Evolutionary conservation across 2,329 filamentous ascomycete genomes (phyloP), one percentile per base, ranked within the genome.

Genomic region (Acephala macrosclerotiorum): DNA sequence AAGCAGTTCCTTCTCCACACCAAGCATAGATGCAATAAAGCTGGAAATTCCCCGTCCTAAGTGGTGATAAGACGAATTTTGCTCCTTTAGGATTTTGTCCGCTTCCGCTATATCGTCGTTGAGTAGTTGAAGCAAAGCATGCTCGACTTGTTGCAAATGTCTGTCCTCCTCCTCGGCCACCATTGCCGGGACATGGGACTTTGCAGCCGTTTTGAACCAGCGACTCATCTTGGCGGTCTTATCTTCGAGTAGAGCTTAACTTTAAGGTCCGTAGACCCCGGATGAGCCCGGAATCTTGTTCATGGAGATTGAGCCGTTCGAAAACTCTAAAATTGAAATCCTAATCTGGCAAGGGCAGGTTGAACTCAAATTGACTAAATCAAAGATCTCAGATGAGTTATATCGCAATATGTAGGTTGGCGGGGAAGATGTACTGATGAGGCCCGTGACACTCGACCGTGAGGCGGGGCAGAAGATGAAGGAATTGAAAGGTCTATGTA

Each of bases 1-100:
- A 91, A 98, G 96, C 70, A 96, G 85, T 3, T 96, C 89, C 78
- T 96, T 94, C 79, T 98, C 96, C 73, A 97, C 96, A 1, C 94
- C 94, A 1, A 98, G 81, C 2, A 96, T 90, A 20, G 94, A 94
- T 72, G 89, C 86, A 79, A 98, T 89, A 77, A 98, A 98, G 53
- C 88, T 88, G 22, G 94, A 89, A 38, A 97, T 89, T 60, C 93
- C 91, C 70, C 90, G 84, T 35, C 94, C 94, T 38, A 98, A 84
- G 81, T 91, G 83, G 79, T 99, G 96, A 76, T 96, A 98, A n/a
- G 92, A 87, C 6, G 94, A 97, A 71, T 86, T 85, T 53, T 91
- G 90, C 71, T 90, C 86, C 59, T 86, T 85, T 40, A 97, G 83
- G 49, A 88, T 87, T 66, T 83, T 83, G 79, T 96, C 92, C 6